phyloP scores from a whole-genome alignment of 306 rosid genomes.

The Bauhinia variegata region DNA sequence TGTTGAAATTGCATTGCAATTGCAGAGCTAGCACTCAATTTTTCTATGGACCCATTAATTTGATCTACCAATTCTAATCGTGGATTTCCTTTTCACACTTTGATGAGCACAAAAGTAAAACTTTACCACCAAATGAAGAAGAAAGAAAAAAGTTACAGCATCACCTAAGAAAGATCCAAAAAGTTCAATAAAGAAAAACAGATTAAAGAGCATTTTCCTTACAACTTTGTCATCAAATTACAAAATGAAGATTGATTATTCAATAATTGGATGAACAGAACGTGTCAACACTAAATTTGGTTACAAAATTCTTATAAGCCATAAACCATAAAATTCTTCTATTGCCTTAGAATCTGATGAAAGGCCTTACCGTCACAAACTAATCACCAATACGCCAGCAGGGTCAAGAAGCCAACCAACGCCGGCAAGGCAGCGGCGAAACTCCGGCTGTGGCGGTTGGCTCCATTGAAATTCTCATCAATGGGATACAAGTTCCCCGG shows the following conservation, averaged over 20 bases:
- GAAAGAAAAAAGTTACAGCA: not conserved
- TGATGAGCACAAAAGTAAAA: not conserved
- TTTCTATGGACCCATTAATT: not conserved
- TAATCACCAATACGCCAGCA: constrained; percentile 34
- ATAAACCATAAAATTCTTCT: constrained; percentile 24
- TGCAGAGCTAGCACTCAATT: too few species aligned
- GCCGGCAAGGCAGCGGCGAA: constrained; percentile 24
- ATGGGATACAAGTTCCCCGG: constrained; percentile 48
- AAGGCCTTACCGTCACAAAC: constrained; percentile 10
- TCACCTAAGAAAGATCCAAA: not conserved
- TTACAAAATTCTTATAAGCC: constrained; percentile 5
- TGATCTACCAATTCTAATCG: not conserved
- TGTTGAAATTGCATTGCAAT: too few species aligned
- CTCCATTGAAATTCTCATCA: constrained; percentile 41
- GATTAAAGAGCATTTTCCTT: not conserved
- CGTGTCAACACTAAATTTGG: constrained; percentile 14
- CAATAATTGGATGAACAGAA: constrained; percentile 23
- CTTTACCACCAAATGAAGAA: not conserved
- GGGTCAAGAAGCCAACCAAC: constrained; percentile 28
- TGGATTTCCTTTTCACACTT: not conserved
- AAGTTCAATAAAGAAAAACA: not conserved
- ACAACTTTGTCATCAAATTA: constrained; percentile 8
- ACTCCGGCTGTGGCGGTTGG: not conserved
- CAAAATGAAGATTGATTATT: not conserved
- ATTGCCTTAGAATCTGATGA: constrained; percentile 21